These are phyloP conservation scores for Aspergillus funiculosus DNA, from an alignment of 495 filamentous ascomycete genomes.

Conservation along the genomic window DNA sequence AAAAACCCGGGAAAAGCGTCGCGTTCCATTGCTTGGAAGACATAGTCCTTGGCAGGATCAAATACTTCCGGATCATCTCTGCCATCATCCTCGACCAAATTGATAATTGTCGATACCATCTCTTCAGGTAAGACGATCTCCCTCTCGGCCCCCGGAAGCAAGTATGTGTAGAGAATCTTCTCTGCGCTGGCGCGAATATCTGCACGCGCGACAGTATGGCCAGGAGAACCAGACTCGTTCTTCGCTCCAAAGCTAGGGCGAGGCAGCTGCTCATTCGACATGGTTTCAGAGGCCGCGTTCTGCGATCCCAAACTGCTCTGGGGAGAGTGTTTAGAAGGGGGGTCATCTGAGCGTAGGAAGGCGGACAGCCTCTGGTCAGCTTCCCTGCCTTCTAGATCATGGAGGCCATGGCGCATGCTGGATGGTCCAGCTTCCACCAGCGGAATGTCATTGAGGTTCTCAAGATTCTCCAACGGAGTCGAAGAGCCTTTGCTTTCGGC, in stretches of 20 bases:
- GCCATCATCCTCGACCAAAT: slow-evolving; percentile 77
- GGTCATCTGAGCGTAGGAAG: slow-evolving; percentile 71
- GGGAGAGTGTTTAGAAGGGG: slow-evolving; percentile 56
- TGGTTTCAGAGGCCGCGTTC: slow-evolving; percentile 29
- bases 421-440: slow-evolving; percentile 43
- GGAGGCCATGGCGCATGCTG: slow-evolving; percentile 25
- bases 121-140: slow-evolving; percentile 88
- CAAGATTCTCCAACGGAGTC: slow-evolving; percentile 63
- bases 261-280: slow-evolving; percentile 50
- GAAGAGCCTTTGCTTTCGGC: slow-evolving; percentile 78
- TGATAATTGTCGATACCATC: slow-evolving; percentile 74
- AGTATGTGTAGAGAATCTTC: slow-evolving; percentile 94
- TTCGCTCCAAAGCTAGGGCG: slow-evolving; percentile 59
- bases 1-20: slow-evolving; percentile 97
- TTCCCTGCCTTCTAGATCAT: slow-evolving; percentile 52
- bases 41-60: slow-evolving; percentile 95
- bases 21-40: slow-evolving; percentile 98
- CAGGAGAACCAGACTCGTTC: slow-evolving; percentile 64
- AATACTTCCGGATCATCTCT: slow-evolving; percentile 97
- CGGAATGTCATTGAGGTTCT: slow-evolving; percentile 57
- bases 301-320: slow-evolving; percentile 59
- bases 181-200: slow-evolving; percentile 92
- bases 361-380: slow-evolving; percentile 84
- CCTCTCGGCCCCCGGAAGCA: slow-evolving; percentile 86
- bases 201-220: slow-evolving; percentile 73